Conservation (phyloP, 495 filamentous ascomycete species). For the Penicillium flavigenum region DNA sequence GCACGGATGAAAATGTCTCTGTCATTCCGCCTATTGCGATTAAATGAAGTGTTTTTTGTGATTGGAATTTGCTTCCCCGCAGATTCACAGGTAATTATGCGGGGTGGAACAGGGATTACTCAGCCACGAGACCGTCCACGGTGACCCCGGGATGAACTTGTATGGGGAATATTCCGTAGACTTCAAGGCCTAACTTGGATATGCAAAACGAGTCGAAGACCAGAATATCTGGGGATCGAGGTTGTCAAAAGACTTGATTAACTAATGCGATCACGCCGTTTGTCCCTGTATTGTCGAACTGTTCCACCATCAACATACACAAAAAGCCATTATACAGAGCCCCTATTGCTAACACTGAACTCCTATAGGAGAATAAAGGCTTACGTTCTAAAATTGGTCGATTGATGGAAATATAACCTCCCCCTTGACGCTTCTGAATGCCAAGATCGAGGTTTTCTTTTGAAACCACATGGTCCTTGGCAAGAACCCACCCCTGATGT, state of each 20-base stretch:
- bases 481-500: conserved; percentile 1
- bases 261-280: conserved; percentile 2
- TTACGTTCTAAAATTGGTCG: background rate
- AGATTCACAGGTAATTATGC: background rate
- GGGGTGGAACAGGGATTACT: background rate
- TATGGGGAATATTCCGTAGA: background rate
- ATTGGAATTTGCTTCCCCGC: conserved; percentile 2
- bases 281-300: background rate
- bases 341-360: background rate
- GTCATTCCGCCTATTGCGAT: conserved; percentile 21
- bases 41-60: background rate
- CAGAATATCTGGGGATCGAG: background rate
- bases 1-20: conserved; percentile 66
- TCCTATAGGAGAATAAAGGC: background rate
- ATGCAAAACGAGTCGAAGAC: background rate
- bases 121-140: background rate
- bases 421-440: conserved; percentile 5
- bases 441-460: conserved; percentile 10
- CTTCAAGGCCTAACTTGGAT: background rate
- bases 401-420: conserved; percentile 15
- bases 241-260: background rate
- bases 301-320: background rate
- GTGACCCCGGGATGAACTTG: background rate
- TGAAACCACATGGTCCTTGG: conserved; percentile 15
- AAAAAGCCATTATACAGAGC: background rate